These are phyloP conservation scores for Mycena rosella DNA, from an alignment of 768 basidiomycete species.

Conservation along the genomic window DNA sequence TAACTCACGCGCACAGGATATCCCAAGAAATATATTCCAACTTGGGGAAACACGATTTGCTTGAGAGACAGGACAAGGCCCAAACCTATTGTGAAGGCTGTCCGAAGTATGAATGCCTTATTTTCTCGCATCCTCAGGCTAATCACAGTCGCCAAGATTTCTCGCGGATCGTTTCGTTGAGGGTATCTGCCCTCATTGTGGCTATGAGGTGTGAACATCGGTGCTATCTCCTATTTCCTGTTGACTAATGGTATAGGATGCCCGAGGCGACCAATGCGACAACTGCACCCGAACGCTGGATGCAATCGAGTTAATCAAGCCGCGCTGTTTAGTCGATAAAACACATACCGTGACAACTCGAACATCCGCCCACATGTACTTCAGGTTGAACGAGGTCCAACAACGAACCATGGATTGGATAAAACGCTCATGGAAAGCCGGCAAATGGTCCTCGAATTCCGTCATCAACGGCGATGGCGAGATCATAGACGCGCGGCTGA, in stretches of 20 bases:
- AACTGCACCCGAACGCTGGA: constrained; percentile 92
- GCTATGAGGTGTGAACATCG: constrained; percentile 71
- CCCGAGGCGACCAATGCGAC: constrained; percentile 98
- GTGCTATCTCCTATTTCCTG: neutral
- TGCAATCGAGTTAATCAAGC: constrained; percentile 92
- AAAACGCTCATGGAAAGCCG: constrained; percentile 78
- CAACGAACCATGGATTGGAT: constrained; percentile 91
- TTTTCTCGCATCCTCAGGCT: neutral
- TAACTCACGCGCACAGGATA: constrained; percentile 66
- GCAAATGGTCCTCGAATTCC: constrained; percentile 94
- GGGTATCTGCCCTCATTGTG: constrained; percentile 96
- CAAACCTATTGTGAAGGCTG: constrained; percentile 97
- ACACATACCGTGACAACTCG: constrained; percentile 81
- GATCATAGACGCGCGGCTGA: constrained; percentile 90
- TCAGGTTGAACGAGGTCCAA: constrained; percentile 88
- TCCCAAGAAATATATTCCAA: constrained; percentile 91
- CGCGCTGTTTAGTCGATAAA: constrained; percentile 92
- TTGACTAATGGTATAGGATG: constrained; percentile 69
- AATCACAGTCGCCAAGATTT: constrained; percentile 65
- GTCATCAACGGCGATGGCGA: constrained; percentile 91
- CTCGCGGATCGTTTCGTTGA: constrained; percentile 98
- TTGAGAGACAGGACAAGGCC: constrained; percentile 88
- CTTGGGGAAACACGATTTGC: constrained; percentile 79
- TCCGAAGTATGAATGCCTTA: constrained; percentile 59
- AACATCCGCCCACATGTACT: constrained; percentile 91